Percentiles rank a stretch among this genome's conserved stretches.
phyloP scores from a whole-genome alignment of 768 basidiomycete genomes.

The Chalciporus pseudorubinellus region DNA sequence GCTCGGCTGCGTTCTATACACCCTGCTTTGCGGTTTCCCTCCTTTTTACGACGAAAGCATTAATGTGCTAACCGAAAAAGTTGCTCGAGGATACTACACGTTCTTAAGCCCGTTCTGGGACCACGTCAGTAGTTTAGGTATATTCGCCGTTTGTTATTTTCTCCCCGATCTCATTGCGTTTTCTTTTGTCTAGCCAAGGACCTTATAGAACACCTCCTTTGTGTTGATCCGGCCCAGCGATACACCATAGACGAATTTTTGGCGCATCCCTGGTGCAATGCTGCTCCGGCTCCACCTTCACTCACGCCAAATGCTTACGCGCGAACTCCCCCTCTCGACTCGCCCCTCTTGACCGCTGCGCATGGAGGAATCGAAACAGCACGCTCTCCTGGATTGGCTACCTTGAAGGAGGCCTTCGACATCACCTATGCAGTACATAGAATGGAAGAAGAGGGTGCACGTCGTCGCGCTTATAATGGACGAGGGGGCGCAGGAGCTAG shows the following conservation, averaged over 20 bases:
- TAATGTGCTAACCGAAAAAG: slow-evolving; percentile 96
- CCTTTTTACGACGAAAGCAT: slow-evolving; percentile 99
- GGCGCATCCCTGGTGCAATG: slow-evolving; percentile 92
- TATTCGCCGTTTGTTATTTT: slow-evolving; percentile 10
- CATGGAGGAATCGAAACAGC: slow-evolving; percentile 71
- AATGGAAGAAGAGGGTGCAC: slow-evolving; percentile 97
- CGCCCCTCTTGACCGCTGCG: slow-evolving; percentile 81
- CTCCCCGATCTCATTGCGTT: slow-evolving; percentile 10
- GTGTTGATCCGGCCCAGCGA: slow-evolving; percentile 91
- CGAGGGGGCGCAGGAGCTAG: slow-evolving; percentile 73
- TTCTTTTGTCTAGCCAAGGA: slow-evolving; percentile 70
- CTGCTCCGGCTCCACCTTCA: slow-evolving; percentile 58
- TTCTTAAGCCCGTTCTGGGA: slow-evolving; percentile 99
- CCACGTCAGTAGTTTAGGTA: slow-evolving; percentile 81
- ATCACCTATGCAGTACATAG: slow-evolving; percentile 98
- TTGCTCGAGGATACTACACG: slow-evolving; percentile 95
- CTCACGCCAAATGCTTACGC: slow-evolving; percentile 59
- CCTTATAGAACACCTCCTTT: slow-evolving; percentile 89
- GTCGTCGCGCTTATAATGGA: slow-evolving; percentile 77
- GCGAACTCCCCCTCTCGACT: slow-evolving; percentile 62
- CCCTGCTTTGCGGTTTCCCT: slow-evolving; percentile 93
- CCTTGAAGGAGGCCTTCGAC: slow-evolving; percentile 97
- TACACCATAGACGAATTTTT: slow-evolving; percentile 99
- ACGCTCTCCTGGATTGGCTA: slow-evolving; percentile 88
- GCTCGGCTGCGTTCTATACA: slow-evolving; percentile 97